Evolutionary conservation across 371 early-diverging fungal genomes (phyloP), one percentile per base, ranked within the genome.

Genomic region (Cokeromyces recurvatus): DNA sequence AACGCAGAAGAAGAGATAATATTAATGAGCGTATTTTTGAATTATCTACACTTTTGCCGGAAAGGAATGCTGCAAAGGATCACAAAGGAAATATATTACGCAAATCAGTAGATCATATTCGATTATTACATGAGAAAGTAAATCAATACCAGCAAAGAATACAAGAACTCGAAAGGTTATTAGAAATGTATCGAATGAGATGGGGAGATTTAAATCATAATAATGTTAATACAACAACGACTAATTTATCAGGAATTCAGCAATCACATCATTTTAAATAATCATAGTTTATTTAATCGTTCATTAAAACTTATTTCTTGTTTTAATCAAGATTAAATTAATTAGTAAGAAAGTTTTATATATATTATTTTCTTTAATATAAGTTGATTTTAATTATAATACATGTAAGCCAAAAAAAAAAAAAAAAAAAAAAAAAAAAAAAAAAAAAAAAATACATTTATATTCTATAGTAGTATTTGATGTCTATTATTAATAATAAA

Each of bases 11-110:
- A 39, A 81, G 96, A 39, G 96, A 95, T 57, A 89, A 92, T 71
- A 96, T 96, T 66, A 96, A 96, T 58, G 96, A 95, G 59, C 89
- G 89, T 61, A 96, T 96, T 49, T 85, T 87, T 35, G 61, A 60
- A 44, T 19, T 64, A 34, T 57, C 61, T 1, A 64, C 54, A 55
- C 70, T 62, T 55, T 46, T 63, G 25, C 63, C 74, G 29, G 88
- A 82, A 45, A 55, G 62, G 35, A 61, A 64, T 38, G 57, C 71
- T 48, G 76, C 65, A 53, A 87, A 88, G 65, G 79, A 78, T 32
- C 86, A 89, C 66, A 90, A 89, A 66, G 90, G 90, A 7, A 68
- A 76, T 5, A 85, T 95, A 23, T 77, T 94, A 34, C 79, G 86
- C 31, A 85, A 89, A 59, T 85, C 90, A 4, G 94, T 94, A 19